A percentile compares a stretch with the other conserved stretches of the same genome.
Evolutionary conservation across 1,139 yeast species (phyloP).

Genomic region (Saccharomycopsis phalli): DNA sequence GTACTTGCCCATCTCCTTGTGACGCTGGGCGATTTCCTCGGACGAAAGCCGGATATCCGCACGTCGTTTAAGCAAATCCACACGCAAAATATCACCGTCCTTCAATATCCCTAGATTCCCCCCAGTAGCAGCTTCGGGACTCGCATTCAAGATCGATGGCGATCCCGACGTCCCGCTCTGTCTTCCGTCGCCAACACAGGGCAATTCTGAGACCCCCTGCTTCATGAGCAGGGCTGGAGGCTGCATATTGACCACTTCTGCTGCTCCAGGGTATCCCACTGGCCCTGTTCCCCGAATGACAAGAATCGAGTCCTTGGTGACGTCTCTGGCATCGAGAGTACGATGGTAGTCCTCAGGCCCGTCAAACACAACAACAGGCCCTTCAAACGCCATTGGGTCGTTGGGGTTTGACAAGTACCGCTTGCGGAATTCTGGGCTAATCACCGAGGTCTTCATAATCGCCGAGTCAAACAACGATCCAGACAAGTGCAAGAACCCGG

Average conservation of each 20-base stretch:
- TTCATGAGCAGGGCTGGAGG: conserved; percentile 96
- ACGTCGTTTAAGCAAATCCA: conserved; percentile 84
- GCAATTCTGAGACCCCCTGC: conserved; percentile 94
- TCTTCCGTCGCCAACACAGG: conserved; percentile 93
- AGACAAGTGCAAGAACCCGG: conserved; percentile 86
- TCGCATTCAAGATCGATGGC: conserved; percentile 93
- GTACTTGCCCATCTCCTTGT: conserved; percentile 44
- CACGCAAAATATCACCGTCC: conserved; percentile 84
- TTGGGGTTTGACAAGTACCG: conserved; percentile 15
- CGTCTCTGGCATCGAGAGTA: conserved; percentile 84
- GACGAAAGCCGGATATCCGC: conserved; percentile 74
- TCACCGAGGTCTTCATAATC: conserved; percentile 25
- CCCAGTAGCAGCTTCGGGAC: conserved; percentile 96
- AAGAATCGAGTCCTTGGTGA: conserved; percentile 89
- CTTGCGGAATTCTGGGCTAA: conserved; percentile 20
- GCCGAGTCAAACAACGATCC: conserved; percentile 47
- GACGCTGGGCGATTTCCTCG: conserved; percentile 64
- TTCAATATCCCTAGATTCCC: conserved; percentile 93
- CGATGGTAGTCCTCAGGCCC: conserved; percentile 97
- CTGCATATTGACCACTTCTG: conserved; percentile 91
- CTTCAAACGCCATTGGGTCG: conserved; percentile 66
- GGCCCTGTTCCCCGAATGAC: conserved; percentile 97
- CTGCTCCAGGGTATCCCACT: conserved; percentile 99
- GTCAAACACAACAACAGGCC: conserved; percentile 94
- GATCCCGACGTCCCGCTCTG: conserved; percentile 99